Evolutionary conservation across 768 basidiomycete species (phyloP).

Genomic region (Suillus subluteus): DNA sequence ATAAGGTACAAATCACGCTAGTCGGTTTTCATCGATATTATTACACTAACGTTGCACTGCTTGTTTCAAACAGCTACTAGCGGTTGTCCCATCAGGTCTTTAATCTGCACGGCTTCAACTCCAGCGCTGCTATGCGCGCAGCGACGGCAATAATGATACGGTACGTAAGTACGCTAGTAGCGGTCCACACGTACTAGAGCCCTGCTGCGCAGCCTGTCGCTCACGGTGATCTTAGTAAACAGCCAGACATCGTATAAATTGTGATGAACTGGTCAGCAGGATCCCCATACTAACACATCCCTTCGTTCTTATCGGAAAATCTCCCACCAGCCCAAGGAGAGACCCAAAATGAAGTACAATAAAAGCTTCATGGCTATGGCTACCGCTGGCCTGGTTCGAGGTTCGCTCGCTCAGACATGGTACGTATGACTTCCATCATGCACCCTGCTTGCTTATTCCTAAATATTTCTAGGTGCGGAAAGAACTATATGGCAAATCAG

Average conservation of each 20-base stretch:
- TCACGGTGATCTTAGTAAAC: neutral
- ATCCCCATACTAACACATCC: neutral
- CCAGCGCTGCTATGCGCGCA: neutral
- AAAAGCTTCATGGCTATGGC: constrained; percentile 16
- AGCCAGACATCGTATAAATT: neutral
- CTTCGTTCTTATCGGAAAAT: neutral
- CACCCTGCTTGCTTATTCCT: neutral
- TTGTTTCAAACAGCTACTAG: neutral
- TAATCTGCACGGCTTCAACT: neutral
- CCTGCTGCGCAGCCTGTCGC: neutral
- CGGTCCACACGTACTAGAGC: neutral
- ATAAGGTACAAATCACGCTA: neutral
- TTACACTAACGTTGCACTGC: neutral
- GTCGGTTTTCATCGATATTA: neutral
- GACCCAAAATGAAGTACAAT: constrained; percentile 21
- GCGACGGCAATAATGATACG: neutral
- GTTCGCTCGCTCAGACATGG: constrained; percentile 31
- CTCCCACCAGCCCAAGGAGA: no score
- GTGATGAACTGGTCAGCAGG: neutral
- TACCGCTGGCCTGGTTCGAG: constrained; percentile 12
- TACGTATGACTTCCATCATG: constrained; percentile 3
- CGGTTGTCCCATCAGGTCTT: neutral
- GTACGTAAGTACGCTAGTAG: neutral
- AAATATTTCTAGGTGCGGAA: constrained; percentile 47
- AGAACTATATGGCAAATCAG: constrained; percentile 47